Base-by-base conservation (phyloP, 257 asterid genomes). In the Mitragyna speciosa region DNA sequence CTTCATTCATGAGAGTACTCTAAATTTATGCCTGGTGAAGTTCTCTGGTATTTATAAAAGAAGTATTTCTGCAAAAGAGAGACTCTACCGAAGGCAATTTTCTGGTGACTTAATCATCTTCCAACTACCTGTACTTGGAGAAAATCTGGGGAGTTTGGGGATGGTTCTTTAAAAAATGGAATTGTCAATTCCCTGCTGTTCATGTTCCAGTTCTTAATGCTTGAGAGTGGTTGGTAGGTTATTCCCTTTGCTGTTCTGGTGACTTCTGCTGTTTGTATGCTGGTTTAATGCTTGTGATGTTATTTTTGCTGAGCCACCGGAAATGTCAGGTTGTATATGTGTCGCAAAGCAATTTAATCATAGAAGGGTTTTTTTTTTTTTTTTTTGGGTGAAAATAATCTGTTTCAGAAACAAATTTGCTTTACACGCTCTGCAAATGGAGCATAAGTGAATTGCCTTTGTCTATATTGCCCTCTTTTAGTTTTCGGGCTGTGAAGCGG, bases 401-500 rank as follows among this genome's bases (percentile, higher is more conserved):
- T 75, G 2, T 63, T 6, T 33, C n/a, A 56, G 9, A 58, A n/a
- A 36, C 2, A 36, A 24, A 22, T 49, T 24, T 75, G 36, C 78
- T 75, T 14, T 75, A 6, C 56, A 24, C 22, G 52, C 12, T 58
- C 7, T 6, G 20, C 24, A 30, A 41, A 26, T 28, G 10, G 5
- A 33, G 15, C 41, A 47, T 51, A 45, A 19, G 49, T 70, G 33
- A 45, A 14, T 14, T 43, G 24, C 30, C 76, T 15, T 47, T 47
- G 76, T 71, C 64, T 15, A 47, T 2, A 48, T 4, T 71, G 67
- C 63, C 20, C 59, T 67, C 77, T 66, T 31, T 36, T 36, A 36
- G 39, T 36, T 49, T 76, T 66, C 88, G 91, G 98, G 96, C 84
- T 58, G 89, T 11, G 94, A 91, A 76, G 84, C 84, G 92, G 76